These are phyloP conservation scores for Bacidia gigantensis DNA, from an alignment of 495 filamentous ascomycete genomes.

Conservation along the genomic window DNA sequence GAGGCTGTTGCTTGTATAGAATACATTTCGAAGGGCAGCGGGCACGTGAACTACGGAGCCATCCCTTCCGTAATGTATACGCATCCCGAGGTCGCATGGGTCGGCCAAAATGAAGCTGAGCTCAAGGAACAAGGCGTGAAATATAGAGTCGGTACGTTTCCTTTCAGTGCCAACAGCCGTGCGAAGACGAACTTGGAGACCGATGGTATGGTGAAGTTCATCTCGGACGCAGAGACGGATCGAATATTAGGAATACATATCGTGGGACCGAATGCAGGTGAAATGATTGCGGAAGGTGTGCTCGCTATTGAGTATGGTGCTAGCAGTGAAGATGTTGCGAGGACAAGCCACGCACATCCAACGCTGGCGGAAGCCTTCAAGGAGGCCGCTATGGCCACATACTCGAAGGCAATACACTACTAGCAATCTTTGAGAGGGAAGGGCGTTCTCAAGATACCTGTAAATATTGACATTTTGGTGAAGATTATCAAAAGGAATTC, in stretches of 20 bases:
- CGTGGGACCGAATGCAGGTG: constrained; percentile 85
- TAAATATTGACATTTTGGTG: neutral
- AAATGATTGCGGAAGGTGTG: constrained; percentile 98
- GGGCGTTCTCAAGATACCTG: neutral
- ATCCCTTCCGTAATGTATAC: constrained; percentile 99
- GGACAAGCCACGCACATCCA: constrained; percentile 94
- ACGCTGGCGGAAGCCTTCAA: constrained; percentile 97
- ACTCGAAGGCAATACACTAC: constrained; percentile 92
- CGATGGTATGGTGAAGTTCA: constrained; percentile 93
- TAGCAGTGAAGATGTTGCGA: constrained; percentile 83
- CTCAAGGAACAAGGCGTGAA: constrained; percentile 78
- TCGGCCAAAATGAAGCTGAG: constrained; percentile 94
- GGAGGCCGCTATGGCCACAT: constrained; percentile 97
- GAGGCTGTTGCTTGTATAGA: constrained; percentile 89
- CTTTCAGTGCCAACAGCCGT: constrained; percentile 92
- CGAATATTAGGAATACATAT: constrained; percentile 92
- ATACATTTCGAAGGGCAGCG: constrained; percentile 93
- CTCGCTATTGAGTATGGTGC: constrained; percentile 94
- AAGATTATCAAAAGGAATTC: neutral
- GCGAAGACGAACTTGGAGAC: constrained; percentile 98
- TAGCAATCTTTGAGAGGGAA: constrained; percentile 38
- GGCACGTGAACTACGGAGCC: constrained; percentile 96
- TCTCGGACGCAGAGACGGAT: constrained; percentile 93
- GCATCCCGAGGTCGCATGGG: constrained; percentile 96
- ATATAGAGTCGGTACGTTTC: constrained; percentile 86